Base-by-base conservation (phyloP, 2,329 filamentous ascomycete genomes). In the Knufia petricola region DNA sequence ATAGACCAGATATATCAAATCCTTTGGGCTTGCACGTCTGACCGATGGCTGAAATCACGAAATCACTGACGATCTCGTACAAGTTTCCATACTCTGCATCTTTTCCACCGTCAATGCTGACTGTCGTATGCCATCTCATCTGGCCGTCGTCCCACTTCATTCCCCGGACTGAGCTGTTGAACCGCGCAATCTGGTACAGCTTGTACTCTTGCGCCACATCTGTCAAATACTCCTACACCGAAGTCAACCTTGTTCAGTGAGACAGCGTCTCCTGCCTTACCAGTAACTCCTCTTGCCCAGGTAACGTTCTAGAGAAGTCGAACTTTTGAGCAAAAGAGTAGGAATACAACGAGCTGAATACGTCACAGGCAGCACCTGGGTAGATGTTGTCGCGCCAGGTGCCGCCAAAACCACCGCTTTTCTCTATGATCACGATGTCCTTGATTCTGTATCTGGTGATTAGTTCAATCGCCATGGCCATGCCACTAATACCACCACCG, bases 261-360 rank as follows among this genome's bases (percentile, higher is more conserved):
- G 20, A 4, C 15, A 39, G 10, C 15, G 3, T 17, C 7, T 10
- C 21, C 26, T 6, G 26, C 39, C 24, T 32, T 31, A 44, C 41
- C 24, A 77, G 65, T 15, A 81, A 76, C 58, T 81, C 78, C 58
- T 79, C 75, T 55, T 81, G 77, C 0, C 75, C 73, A 0, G 78
- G 73, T 57, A 78, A 80, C 43, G 76, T 68, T n/a, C 74, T 64
- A 2, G 72, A 71, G 76, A 78, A 79, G 53, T 73, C 65, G 3
- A 74, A 65, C 45, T 79, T 80, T 46, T 78, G 76, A 21, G 75
- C 77, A 55, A 81, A 82, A 21, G 32, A 39, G 32, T 20, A 47
- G 15, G 44, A 47, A 20, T 47, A 47, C 44, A 47, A 39, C 20
- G 44, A 47, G 17, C 49, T 50, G 15, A 46, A 40, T 12, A 50